phyloP scores from a whole-genome alignment of 306 rosid species.

The Elaeagnus macrophylla region DNA sequence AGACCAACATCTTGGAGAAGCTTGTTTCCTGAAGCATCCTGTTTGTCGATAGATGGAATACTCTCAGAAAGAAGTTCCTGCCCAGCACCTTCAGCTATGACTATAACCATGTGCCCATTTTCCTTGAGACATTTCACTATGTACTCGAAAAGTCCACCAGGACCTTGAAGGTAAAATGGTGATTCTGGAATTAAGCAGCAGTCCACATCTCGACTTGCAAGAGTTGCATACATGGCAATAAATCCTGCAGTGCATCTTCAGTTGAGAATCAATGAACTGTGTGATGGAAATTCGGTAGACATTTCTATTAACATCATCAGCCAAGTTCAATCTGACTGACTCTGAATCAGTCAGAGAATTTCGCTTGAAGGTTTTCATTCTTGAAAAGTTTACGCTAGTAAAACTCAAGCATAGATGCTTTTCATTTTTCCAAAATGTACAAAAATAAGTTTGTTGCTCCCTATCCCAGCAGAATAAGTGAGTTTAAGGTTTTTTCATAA shows the following conservation, averaged over 20 bases:
- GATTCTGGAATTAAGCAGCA: slow-evolving; percentile 98
- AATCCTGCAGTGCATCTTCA: slow-evolving; percentile 51
- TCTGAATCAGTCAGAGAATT: too few species aligned
- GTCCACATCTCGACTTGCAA: slow-evolving; percentile 93
- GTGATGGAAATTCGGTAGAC: not conserved
- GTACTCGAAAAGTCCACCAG: slow-evolving; percentile 78
- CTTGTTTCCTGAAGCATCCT: slow-evolving; percentile 94
- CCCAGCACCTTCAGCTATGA: too few species aligned
- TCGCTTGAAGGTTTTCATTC: too few species aligned
- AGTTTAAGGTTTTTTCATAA: too few species aligned
- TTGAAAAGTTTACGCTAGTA: too few species aligned
- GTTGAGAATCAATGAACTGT: not conserved
- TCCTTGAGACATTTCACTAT: slow-evolving; percentile 64
- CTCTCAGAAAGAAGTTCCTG: slow-evolving; percentile 69
- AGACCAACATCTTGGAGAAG: slow-evolving; percentile 86
- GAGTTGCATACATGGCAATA: slow-evolving; percentile 90
- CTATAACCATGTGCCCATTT: slow-evolving; percentile 90
- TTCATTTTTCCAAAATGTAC: too few species aligned
- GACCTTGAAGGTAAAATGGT: slow-evolving; percentile 84
- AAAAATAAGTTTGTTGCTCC: too few species aligned
- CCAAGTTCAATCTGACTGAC: too few species aligned
- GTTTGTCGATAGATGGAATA: too few species aligned
- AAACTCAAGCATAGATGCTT: too few species aligned
- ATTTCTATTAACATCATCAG: too few species aligned
- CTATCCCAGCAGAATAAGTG: too few species aligned